Conservation (phyloP, 1,139 yeast genomes). For the Yarrowia galli region DNA sequence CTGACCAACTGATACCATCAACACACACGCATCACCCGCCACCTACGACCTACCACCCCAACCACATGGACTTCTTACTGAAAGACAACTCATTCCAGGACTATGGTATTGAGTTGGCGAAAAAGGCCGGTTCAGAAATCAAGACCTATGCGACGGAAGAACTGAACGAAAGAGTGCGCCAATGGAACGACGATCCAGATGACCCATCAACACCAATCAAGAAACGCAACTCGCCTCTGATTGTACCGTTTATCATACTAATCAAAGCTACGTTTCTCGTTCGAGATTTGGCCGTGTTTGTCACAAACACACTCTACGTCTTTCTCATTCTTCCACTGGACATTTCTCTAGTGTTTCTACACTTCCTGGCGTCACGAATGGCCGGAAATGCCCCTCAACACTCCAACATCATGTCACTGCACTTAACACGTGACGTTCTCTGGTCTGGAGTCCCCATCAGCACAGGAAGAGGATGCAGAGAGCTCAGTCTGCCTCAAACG, state of each 20-base stretch:
- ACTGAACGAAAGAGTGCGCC: neutral
- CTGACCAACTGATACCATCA: neutral
- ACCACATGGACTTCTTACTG: slow-evolving; percentile 1
- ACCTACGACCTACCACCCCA: neutral
- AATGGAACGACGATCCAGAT: neutral
- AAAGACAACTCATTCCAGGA: slow-evolving; percentile 11
- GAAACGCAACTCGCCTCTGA: slow-evolving; percentile 8
- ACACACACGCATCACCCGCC: neutral
- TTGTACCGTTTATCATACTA: slow-evolving; percentile 7
- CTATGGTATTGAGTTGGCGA: slow-evolving; percentile 14
- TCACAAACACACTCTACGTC: slow-evolving; percentile 7
- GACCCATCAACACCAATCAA: neutral
- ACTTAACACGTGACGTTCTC: slow-evolving; percentile 11
- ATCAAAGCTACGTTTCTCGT: slow-evolving; percentile 2
- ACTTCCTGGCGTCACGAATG: neutral
- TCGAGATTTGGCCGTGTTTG: neutral
- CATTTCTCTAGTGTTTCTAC: neutral
- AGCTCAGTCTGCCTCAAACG: neutral
- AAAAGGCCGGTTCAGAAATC: neutral
- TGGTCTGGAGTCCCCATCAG: slow-evolving; percentile 19
- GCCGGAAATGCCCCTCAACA: neutral
- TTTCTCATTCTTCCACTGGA: slow-evolving; percentile 5
- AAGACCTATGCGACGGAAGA: neutral
- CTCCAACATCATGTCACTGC: slow-evolving; percentile 3
- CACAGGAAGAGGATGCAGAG: slow-evolving; percentile 24